phyloP scores from a whole-genome alignment of 768 basidiomycete species.

The Cubamyces sp. region DNA sequence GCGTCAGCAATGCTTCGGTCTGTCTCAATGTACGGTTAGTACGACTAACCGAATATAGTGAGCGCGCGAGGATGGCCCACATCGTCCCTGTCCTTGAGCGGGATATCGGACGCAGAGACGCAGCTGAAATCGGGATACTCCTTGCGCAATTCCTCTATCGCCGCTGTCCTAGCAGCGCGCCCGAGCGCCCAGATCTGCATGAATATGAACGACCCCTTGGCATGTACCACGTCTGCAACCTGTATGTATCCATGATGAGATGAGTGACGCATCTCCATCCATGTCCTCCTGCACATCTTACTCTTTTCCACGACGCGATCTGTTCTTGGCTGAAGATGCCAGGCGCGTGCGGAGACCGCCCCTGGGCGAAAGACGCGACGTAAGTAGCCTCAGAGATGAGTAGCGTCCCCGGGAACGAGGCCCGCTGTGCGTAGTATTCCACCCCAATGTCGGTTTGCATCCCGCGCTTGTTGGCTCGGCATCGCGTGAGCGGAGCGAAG shows the following conservation, averaged over 20 bases:
- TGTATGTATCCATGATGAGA: slow-evolving; percentile 26
- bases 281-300: not conserved
- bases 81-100: slow-evolving; percentile 6
- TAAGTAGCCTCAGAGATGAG: slow-evolving; percentile 57
- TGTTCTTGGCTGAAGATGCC: slow-evolving; percentile 53
- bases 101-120: slow-evolving; percentile 32
- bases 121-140: slow-evolving; percentile 34
- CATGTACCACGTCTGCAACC: slow-evolving; percentile 63
- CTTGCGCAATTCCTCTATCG: slow-evolving; percentile 35
- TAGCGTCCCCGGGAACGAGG: slow-evolving; percentile 49
- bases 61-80: slow-evolving; percentile 28
- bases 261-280: not conserved
- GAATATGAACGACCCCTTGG: slow-evolving; percentile 53
- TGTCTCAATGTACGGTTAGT: too few species aligned
- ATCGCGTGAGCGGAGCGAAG: slow-evolving; percentile 54
- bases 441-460: slow-evolving; percentile 41
- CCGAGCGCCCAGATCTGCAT: slow-evolving; percentile 62
- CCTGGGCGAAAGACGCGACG: slow-evolving; percentile 37
- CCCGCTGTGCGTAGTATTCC: slow-evolving; percentile 52
- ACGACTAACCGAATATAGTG: slow-evolving; percentile 21
- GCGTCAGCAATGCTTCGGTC: too few species aligned
- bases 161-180: slow-evolving; percentile 39
- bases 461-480: slow-evolving; percentile 39
- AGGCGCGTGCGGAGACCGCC: slow-evolving; percentile 41
- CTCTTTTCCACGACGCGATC: slow-evolving; percentile 46